Conservation (phyloP, 352 stramenopile species). For the Phytopythium ostracodes region DNA sequence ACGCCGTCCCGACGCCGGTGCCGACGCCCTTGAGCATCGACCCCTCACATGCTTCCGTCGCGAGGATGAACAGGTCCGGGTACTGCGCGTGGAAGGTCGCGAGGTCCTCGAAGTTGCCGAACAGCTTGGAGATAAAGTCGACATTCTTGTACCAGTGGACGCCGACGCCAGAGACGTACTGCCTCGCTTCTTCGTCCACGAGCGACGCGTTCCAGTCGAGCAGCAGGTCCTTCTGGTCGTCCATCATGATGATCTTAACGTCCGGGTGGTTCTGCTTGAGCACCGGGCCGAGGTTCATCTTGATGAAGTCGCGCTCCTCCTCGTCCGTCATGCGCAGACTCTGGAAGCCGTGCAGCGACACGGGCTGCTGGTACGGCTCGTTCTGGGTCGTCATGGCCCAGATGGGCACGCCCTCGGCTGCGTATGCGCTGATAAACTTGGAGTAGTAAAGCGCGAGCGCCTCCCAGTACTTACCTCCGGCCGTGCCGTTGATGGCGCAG, state of each 20-base stretch:
- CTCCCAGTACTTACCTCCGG: constrained; percentile 50
- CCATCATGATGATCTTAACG: constrained; percentile 79
- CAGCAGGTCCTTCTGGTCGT: constrained; percentile 80
- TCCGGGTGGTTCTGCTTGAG: constrained; percentile 50
- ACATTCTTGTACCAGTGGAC: constrained; percentile 87
- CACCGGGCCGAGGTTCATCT: constrained; percentile 68
- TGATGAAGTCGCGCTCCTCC: constrained; percentile 61
- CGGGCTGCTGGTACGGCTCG: constrained; percentile 52
- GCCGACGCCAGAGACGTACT: constrained; percentile 80
- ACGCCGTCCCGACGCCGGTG: constrained; percentile 43
- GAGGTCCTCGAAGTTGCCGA: constrained; percentile 46
- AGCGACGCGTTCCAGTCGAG: constrained; percentile 37
- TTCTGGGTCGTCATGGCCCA: constrained; percentile 87
- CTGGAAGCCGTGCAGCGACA: constrained; percentile 34
- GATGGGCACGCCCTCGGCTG: constrained; percentile 66
- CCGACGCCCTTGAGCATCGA: constrained; percentile 29
- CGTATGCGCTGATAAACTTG: constrained; percentile 85
- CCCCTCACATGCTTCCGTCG: constrained; percentile 74
- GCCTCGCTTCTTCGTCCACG: constrained; percentile 35
- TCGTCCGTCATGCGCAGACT: constrained; percentile 36
- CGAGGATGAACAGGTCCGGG: constrained; percentile 76
- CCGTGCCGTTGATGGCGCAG: constrained; percentile 35
- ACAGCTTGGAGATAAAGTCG: constrained; percentile 36
- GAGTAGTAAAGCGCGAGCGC: constrained; percentile 83
- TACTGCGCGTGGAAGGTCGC: constrained; percentile 46